phyloP scores from a whole-genome alignment of 2,329 filamentous ascomycete species.

The Aspergillus tamarii region DNA sequence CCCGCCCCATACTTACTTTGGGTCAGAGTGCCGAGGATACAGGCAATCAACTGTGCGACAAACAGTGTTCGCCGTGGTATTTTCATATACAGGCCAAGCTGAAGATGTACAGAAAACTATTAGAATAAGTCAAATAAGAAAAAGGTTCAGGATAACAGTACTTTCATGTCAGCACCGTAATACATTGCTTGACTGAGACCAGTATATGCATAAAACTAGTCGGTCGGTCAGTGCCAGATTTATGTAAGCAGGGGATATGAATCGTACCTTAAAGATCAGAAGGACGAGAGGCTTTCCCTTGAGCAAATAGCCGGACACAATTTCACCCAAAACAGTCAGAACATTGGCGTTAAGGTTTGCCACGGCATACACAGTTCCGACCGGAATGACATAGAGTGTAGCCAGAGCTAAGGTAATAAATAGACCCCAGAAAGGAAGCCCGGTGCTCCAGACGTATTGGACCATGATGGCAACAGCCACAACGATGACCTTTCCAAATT shows the following conservation, averaged over 20 bases:
- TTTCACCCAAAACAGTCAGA: constrained; percentile 45
- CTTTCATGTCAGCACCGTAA: not conserved
- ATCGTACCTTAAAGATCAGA: constrained; percentile 37
- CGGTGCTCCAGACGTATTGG: constrained; percentile 34
- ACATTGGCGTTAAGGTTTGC: constrained; percentile 46
- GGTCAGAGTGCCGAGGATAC: constrained; percentile 48
- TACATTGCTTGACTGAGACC: constrained; percentile 44
- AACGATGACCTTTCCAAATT: constrained; percentile 28
- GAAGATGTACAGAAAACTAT: not conserved
- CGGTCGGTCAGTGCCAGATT: not conserved
- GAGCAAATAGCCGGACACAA: constrained; percentile 47
- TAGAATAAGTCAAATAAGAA: not conserved
- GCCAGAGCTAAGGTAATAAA: constrained; percentile 44
- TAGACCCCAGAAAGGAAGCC: constrained; percentile 44
- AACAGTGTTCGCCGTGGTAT: constrained; percentile 52
- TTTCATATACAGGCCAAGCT: constrained; percentile 55
- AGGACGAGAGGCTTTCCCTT: constrained; percentile 46
- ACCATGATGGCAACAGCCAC: constrained; percentile 37
- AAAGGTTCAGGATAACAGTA: not conserved
- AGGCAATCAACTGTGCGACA: constrained; percentile 51
- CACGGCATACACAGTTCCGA: constrained; percentile 45
- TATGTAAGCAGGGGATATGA: constrained; percentile 53
- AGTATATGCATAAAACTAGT: constrained; percentile 61
- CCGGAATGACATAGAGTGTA: constrained; percentile 44
- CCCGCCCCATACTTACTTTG: constrained; percentile 35